Conservation (phyloP, 2,329 filamentous ascomycete genomes). For the Xylariaceae sp. region DNA sequence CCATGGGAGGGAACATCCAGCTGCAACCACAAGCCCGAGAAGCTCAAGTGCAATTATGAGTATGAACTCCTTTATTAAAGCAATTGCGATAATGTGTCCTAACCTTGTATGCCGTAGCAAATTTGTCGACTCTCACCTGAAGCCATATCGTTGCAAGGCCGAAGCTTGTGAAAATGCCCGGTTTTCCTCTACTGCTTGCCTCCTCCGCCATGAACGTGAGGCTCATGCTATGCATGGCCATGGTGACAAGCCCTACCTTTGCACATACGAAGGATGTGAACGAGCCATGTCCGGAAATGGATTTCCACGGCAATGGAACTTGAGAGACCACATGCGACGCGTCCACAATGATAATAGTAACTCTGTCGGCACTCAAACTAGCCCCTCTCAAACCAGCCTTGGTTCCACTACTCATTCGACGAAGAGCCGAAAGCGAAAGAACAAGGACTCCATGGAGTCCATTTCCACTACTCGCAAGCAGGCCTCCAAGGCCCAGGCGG, state of each 20-base stretch:
- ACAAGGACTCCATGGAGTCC: slow-evolving; percentile 41
- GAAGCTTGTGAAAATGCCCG: slow-evolving; percentile 75
- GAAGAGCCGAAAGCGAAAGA: slow-evolving; percentile 55
- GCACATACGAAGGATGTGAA: slow-evolving; percentile 82
- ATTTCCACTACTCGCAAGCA: slow-evolving; percentile 44
- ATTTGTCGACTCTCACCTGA: slow-evolving; percentile 93
- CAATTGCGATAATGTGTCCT: slow-evolving; percentile 8
- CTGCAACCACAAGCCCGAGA: slow-evolving; percentile 88
- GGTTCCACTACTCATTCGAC: slow-evolving; percentile 30
- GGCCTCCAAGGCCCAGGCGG: slow-evolving; percentile 37
- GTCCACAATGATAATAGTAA: slow-evolving; percentile 66
- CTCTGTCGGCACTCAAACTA: slow-evolving; percentile 26
- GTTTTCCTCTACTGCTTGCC: slow-evolving; percentile 92
- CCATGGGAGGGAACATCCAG: slow-evolving; percentile 66
- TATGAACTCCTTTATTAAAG: slow-evolving; percentile 45
- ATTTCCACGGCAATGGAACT: slow-evolving; percentile 92
- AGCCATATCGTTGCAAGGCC: slow-evolving; percentile 92
- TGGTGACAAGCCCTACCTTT: slow-evolving; percentile 86
- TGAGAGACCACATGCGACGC: slow-evolving; percentile 94
- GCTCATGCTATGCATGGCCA: slow-evolving; percentile 94
- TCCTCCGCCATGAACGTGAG: slow-evolving; percentile 91
- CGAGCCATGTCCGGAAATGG: slow-evolving; percentile 76
- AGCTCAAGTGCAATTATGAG: slow-evolving; percentile 99
- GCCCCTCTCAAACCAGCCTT: slow-evolving; percentile 38
- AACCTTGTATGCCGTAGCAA: slow-evolving; percentile 55